A percentile compares a stretch with the other conserved stretches of the same genome.
These are phyloP conservation scores for Fraxinus albicans DNA, from an alignment of 305 asterid genomes.

Conservation along the genomic window DNA sequence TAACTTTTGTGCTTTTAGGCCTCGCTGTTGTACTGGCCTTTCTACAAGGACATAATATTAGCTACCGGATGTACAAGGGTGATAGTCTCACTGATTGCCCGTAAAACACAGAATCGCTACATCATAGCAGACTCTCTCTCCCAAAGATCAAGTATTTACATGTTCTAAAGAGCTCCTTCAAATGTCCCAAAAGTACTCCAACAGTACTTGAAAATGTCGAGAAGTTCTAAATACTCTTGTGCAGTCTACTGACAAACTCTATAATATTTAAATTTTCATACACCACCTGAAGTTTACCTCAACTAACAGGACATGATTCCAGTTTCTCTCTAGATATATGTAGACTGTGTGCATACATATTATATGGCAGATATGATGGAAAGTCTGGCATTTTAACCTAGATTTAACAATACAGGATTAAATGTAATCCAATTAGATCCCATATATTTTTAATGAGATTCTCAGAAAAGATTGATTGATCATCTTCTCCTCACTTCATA, in stretches of 20 bases:
- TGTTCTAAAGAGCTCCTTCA: conserved; percentile 14
- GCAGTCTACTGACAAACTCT: neutral
- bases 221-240: neutral
- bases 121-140: neutral
- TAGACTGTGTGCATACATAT: neutral
- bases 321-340: neutral
- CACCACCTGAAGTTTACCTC: neutral
- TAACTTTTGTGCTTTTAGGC: neutral
- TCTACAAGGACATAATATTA: neutral
- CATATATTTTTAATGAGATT: neutral
- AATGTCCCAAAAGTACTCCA: conserved; percentile 8
- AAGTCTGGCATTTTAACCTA: neutral
- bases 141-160: neutral
- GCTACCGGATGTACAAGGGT: neutral
- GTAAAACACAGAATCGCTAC: neutral
- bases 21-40: neutral
- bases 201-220: conserved; percentile 4
- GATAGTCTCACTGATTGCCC: neutral
- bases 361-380: neutral
- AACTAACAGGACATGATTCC: neutral
- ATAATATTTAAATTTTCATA: neutral
- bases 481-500: neutral
- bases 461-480: neutral
- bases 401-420: neutral
- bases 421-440: neutral